Percentiles rank a stretch among this genome's conserved stretches.
These are phyloP conservation scores for Agrocybe pediades DNA, from an alignment of 768 basidiomycete genomes.

Conservation along the genomic window DNA sequence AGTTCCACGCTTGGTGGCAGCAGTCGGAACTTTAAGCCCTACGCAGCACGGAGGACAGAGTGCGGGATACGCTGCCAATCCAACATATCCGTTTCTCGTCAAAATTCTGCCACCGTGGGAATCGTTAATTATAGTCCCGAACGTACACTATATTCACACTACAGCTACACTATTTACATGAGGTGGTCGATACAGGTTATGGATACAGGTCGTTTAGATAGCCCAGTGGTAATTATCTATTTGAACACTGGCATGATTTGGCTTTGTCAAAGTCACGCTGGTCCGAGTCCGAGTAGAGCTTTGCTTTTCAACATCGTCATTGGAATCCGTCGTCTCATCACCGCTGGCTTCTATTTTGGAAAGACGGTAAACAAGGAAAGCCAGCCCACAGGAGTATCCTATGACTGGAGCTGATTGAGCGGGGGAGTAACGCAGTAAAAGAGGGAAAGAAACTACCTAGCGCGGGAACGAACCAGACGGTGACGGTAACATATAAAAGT, in stretches of 20 bases:
- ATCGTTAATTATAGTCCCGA: neutral
- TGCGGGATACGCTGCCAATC: neutral
- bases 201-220: neutral
- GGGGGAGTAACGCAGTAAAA: neutral
- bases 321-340: neutral
- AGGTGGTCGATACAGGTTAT: neutral
- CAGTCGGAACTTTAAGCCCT: neutral
- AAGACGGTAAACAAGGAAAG: conserved; percentile 13
- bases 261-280: neutral
- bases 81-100: neutral
- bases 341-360: conserved; percentile 1
- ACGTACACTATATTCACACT: neutral
- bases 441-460: conserved; percentile 17
- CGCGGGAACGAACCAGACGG: conserved; percentile 27
- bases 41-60: neutral
- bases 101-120: neutral
- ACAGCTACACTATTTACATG: neutral
- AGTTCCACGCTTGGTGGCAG: neutral
- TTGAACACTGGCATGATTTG: neutral
- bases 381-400: conserved; percentile 18
- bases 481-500: conserved; percentile 20
- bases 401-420: conserved; percentile 10
- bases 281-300: neutral
- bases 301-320: conserved; percentile 17
- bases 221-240: neutral